Percentiles rank a stretch among this genome's conserved stretches.
Evolutionary conservation across 768 basidiomycete species (phyloP).

Genomic region (Sutorius australiensis): DNA sequence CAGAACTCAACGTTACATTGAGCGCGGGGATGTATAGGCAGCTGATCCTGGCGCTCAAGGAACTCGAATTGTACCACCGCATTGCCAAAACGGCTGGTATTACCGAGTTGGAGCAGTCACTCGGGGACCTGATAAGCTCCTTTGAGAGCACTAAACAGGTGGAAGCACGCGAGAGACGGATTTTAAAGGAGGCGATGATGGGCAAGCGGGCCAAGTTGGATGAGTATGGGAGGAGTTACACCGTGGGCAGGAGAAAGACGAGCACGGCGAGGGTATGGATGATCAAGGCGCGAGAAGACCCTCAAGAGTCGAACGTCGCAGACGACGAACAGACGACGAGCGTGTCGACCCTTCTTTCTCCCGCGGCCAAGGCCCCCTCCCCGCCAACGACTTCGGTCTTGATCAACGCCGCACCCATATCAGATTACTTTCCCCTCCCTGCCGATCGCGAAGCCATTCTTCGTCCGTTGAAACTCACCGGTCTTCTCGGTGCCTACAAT

Average conservation of each 20-base stretch:
- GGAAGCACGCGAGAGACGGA: constrained; percentile 37
- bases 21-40: constrained; percentile 68
- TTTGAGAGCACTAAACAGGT: constrained; percentile 65
- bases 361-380: constrained; percentile 15
- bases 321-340: constrained; percentile 7
- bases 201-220: constrained; percentile 64
- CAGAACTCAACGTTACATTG: constrained; percentile 55
- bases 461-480: constrained; percentile 80
- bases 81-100: constrained; percentile 21
- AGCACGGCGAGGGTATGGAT: constrained; percentile 92
- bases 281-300: constrained; percentile 55
- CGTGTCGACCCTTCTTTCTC: constrained; percentile 18
- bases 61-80: constrained; percentile 58
- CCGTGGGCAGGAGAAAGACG: constrained; percentile 83
- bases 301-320: constrained; percentile 15
- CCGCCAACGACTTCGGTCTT: constrained; percentile 66
- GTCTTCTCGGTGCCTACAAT: constrained; percentile 82
- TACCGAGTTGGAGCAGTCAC: constrained; percentile 54
- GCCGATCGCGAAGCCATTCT: constrained; percentile 79
- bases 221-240: constrained; percentile 78
- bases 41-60: constrained; percentile 55
- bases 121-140: constrained; percentile 53
- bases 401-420: constrained; percentile 79
- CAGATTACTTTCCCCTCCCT: constrained; percentile 70
- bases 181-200: constrained; percentile 30